phyloP scores from a whole-genome alignment of 2,329 filamentous ascomycete genomes.

The Fusarium cyanostomum region DNA sequence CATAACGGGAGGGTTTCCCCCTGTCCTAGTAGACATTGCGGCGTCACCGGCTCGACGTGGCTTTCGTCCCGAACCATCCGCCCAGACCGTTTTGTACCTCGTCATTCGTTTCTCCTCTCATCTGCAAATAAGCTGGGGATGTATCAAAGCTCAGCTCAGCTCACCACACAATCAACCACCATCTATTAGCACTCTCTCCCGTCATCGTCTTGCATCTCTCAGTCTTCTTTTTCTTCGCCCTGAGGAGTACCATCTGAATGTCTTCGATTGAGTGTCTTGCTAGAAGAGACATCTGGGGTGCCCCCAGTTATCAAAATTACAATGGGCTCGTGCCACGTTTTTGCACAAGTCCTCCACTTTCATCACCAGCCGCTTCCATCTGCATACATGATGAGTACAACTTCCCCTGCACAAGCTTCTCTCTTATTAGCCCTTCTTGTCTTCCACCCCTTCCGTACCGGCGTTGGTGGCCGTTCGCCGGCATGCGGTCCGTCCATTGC shows the following conservation, averaged over 20 bases:
- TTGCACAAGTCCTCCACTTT: not conserved
- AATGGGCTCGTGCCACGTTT: slow-evolving; percentile 32
- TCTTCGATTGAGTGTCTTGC: too few species aligned
- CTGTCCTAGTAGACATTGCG: slow-evolving; percentile 8
- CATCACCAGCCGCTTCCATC: not conserved
- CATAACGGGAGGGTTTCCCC: not conserved
- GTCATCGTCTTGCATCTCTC: not conserved
- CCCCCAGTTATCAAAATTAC: slow-evolving; percentile 29
- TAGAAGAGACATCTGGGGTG: not conserved
- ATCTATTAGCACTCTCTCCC: too few species aligned
- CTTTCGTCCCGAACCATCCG: slow-evolving; percentile 23
- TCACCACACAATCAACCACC: too few species aligned
- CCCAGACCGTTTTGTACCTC: slow-evolving; percentile 17
- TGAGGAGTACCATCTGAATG: not conserved
- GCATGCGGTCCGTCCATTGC: slow-evolving; percentile 24
- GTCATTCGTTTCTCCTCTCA: slow-evolving; percentile 1
- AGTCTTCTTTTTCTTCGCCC: not conserved
- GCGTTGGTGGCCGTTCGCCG: slow-evolving; percentile 18
- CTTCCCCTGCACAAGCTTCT: slow-evolving; percentile 11
- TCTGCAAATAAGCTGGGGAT: too few species aligned
- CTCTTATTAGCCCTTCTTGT: not conserved
- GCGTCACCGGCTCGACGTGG: slow-evolving; percentile 8
- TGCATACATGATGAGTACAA: slow-evolving; percentile 1
- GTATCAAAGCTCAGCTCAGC: too few species aligned
- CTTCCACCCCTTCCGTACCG: slow-evolving; percentile 6